These are phyloP conservation scores for Moringa oleifera DNA, from an alignment of 345 rosid genomes.

Conservation along the genomic window DNA sequence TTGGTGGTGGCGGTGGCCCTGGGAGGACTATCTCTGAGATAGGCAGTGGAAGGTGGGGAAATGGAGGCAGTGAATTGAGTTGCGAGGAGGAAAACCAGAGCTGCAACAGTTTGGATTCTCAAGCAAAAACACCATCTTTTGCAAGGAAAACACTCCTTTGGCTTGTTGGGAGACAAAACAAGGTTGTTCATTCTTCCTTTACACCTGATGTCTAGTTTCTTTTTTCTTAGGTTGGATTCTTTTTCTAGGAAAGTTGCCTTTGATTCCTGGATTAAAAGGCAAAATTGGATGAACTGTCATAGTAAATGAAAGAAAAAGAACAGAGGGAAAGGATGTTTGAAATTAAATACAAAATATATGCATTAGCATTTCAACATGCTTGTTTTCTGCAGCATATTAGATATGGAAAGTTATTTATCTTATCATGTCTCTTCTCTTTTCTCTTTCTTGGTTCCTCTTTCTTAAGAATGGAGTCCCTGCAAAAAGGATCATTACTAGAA, in stretches of 20 bases:
- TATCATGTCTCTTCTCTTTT: background rate
- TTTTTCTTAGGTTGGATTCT: background rate
- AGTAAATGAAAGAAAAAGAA: background rate
- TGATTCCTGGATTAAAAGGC: background rate
- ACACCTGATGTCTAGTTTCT: slow-evolving; percentile 16
- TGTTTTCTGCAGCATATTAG: slow-evolving; percentile 3
- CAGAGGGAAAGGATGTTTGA: background rate
- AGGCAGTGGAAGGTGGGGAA: slow-evolving; percentile 33
- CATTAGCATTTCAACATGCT: background rate
- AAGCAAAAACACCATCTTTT: slow-evolving; percentile 78
- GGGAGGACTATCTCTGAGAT: slow-evolving; percentile 23
- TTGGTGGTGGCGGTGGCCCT: background rate
- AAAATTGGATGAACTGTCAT: background rate
- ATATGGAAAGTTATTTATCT: background rate
- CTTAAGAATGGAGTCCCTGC: too few relatives aligned
- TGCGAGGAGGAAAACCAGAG: slow-evolving; percentile 46
- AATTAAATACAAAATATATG: background rate
- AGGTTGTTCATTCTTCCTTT: slow-evolving; percentile 79
- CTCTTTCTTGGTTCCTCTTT: too few relatives aligned
- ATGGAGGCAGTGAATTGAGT: slow-evolving; percentile 29
- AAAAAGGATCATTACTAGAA: too few relatives aligned
- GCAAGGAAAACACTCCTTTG: slow-evolving; percentile 90
- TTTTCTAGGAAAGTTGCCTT: background rate
- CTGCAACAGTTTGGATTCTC: slow-evolving; percentile 31
- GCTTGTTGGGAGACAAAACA: slow-evolving; percentile 88